These are phyloP conservation scores for Penicillium sp. DNA, from an alignment of 2,329 filamentous ascomycete genomes.

Conservation along the genomic window DNA sequence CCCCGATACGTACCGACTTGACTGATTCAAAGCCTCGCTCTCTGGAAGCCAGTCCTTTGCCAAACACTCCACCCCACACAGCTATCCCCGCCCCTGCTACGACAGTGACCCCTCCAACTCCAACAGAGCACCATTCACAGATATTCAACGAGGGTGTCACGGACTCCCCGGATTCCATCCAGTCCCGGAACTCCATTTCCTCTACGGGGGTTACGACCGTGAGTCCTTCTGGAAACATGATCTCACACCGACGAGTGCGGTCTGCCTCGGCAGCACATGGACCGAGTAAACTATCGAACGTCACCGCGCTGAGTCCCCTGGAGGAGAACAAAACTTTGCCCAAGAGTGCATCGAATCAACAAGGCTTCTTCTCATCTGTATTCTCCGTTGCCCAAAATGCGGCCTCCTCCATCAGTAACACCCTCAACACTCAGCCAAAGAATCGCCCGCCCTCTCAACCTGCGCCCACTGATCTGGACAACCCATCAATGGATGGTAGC, in stretches of 20 bases:
- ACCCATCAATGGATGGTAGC: conserved; percentile 26
- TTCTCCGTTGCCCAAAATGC: conserved; percentile 93
- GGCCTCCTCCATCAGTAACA: conserved; percentile 75
- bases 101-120: conserved; percentile 67
- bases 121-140: conserved; percentile 53
- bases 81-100: conserved; percentile 54
- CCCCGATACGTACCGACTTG: conserved; percentile 37
- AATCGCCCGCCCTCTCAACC: conserved; percentile 39
- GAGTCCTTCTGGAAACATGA: conserved; percentile 71
- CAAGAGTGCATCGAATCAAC: conserved; percentile 59
- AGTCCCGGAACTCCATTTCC: conserved; percentile 30
- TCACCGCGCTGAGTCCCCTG: conserved; percentile 70
- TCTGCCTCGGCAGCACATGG: conserved; percentile 61
- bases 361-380: conserved; percentile 90
- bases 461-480: conserved; percentile 36
- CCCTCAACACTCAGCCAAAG: conserved; percentile 57
- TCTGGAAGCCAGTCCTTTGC: conserved; percentile 28
- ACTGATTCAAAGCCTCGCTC: conserved; percentile 29
- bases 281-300: conserved; percentile 86
- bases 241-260: conserved; percentile 68
- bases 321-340: conserved; percentile 61
- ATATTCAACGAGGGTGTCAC: conserved; percentile 36
- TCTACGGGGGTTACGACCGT: conserved; percentile 56
- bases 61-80: conserved; percentile 39
- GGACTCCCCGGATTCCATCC: conserved; percentile 45